These are phyloP conservation scores for Malus domestica DNA, from an alignment of 306 rosid species.

Conservation along the genomic window ASM211411v1 NC_041800.1:29533733-29534232, in stretches of 20 bases:
- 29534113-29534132: slow-evolving; percentile 81
- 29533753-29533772: slow-evolving; percentile 48
- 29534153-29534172: slow-evolving; percentile 40
- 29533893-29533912: slow-evolving; percentile 86
- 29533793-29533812: slow-evolving; percentile 88
- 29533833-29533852: slow-evolving; percentile 79
- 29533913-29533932: slow-evolving; percentile 86
- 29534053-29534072: slow-evolving; percentile 67
- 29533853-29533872: slow-evolving; percentile 87
- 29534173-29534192: slow-evolving; percentile 43
- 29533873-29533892: slow-evolving; percentile 87
- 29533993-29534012: slow-evolving; percentile 65
- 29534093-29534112: slow-evolving; percentile 77
- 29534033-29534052: slow-evolving; percentile 69
- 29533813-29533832: slow-evolving; percentile 60
- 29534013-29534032: slow-evolving; percentile 90
- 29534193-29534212: slow-evolving; percentile 74
- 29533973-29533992: slow-evolving; percentile 64
- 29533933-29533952: slow-evolving; percentile 83
- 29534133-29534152: slow-evolving; percentile 65
- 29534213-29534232: slow-evolving; percentile 65
- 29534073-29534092: slow-evolving; percentile 63
- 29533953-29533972: slow-evolving; percentile 72
- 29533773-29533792: slow-evolving; percentile 53
- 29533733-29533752: slow-evolving; percentile 74